Evolutionary conservation across 2,329 filamentous ascomycete genomes (phyloP).

Genomic region (Fusarium falciforme): DNA sequence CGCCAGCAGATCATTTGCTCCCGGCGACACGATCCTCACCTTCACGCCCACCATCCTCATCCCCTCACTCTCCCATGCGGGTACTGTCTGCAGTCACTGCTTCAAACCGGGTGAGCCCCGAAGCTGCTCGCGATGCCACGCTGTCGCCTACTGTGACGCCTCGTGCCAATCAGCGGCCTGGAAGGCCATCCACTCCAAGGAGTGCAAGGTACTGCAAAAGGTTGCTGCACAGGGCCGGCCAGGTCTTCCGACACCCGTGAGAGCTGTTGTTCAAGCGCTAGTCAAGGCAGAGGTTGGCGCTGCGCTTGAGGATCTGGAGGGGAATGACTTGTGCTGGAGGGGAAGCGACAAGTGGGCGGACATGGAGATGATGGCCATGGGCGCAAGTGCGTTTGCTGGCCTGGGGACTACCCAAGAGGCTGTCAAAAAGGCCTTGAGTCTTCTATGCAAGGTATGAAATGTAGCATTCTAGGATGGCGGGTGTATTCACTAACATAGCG

Average conservation of each 20-base stretch:
- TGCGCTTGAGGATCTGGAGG: slow-evolving; percentile 56
- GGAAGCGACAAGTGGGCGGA: slow-evolving; percentile 56
- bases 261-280: slow-evolving; percentile 65
- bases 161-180: slow-evolving; percentile 67
- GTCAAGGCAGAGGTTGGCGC: slow-evolving; percentile 50
- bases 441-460: slow-evolving; percentile 64
- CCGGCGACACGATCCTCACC: slow-evolving; percentile 59
- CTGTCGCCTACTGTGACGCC: slow-evolving; percentile 65
- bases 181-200: slow-evolving; percentile 62
- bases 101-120: slow-evolving; percentile 47
- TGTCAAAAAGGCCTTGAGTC: slow-evolving; percentile 55
- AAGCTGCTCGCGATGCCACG: slow-evolving; percentile 65
- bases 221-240: slow-evolving; percentile 40
- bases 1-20: slow-evolving; percentile 54
- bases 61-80: slow-evolving; percentile 56
- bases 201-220: slow-evolving; percentile 62
- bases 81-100: slow-evolving; percentile 62
- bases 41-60: slow-evolving; percentile 61
- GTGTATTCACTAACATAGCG: background rate
- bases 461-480: no score
- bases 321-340: slow-evolving; percentile 57
- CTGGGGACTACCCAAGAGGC: slow-evolving; percentile 50
- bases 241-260: slow-evolving; percentile 64
- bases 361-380: slow-evolving; percentile 61
- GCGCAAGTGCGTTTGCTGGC: slow-evolving; percentile 55